Conservation (phyloP, 73 alveolate species). For the Tetrahymena thermophila region DNA sequence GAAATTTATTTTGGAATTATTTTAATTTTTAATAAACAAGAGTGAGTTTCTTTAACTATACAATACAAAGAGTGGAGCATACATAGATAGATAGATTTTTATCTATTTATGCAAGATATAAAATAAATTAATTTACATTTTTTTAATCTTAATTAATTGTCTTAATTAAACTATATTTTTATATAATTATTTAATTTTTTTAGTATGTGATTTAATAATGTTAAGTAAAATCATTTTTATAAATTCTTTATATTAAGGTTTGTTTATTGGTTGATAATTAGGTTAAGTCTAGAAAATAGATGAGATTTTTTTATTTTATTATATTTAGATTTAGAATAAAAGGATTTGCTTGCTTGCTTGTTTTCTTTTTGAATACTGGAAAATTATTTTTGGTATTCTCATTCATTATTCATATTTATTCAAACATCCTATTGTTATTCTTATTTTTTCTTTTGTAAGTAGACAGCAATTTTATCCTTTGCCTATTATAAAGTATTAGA, state of each 20-base stretch:
- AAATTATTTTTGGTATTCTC: background rate
- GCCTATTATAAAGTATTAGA: background rate
- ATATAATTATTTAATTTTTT: too few relatives aligned
- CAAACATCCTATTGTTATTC: background rate
- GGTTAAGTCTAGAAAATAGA: background rate
- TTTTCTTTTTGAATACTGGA: background rate
- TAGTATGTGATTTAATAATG: background rate
- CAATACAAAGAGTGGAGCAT: background rate
- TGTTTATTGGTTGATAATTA: too few relatives aligned
- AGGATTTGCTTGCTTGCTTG: background rate
- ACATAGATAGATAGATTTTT: background rate
- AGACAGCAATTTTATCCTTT: background rate
- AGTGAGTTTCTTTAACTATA: background rate
- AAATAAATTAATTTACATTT: background rate
- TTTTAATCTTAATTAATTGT: background rate
- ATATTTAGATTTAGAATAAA: background rate
- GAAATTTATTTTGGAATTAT: too few relatives aligned
- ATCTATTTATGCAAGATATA: background rate
- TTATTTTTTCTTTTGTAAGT: background rate
- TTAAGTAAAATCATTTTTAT: too few relatives aligned
- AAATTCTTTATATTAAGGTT: too few relatives aligned
- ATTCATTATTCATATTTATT: background rate
- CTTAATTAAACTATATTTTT: background rate
- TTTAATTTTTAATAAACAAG: too few relatives aligned
- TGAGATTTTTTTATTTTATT: background rate